These are phyloP conservation scores for Jaltomata sinuosa DNA, from an alignment of 257 asterid genomes.

Conservation along the genomic window DNA sequence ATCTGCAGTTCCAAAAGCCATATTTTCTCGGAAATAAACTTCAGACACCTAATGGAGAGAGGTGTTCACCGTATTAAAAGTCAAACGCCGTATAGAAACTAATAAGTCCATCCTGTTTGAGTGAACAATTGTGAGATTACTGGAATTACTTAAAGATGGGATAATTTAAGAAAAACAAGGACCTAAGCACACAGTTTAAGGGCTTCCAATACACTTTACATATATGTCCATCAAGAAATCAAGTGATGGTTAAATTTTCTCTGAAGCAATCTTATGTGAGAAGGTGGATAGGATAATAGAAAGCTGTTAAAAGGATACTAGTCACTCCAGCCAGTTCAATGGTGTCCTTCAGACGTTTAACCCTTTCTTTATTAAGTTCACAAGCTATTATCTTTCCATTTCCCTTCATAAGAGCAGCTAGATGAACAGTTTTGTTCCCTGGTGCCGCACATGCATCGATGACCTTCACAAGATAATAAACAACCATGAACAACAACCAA, in stretches of 20 bases:
- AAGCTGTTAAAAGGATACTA: constrained; percentile 54
- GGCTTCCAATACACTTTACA: background rate
- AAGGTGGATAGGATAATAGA: background rate
- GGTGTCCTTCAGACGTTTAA: constrained; percentile 44
- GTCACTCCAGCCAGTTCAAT: constrained; percentile 68
- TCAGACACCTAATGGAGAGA: background rate
- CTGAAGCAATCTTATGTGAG: background rate
- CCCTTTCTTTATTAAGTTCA: constrained; percentile 77
- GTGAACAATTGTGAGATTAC: background rate
- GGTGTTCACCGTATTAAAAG: background rate
- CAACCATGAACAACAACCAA: background rate
- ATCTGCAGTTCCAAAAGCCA: background rate
- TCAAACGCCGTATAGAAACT: background rate
- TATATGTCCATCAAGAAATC: background rate
- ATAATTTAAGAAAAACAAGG: background rate
- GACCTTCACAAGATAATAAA: constrained; percentile 47
- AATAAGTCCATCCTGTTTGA: background rate
- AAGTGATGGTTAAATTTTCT: background rate
- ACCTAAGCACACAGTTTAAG: background rate
- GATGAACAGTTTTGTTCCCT: constrained; percentile 92
- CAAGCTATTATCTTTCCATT: constrained; percentile 77
- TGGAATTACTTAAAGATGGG: background rate
- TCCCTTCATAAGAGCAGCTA: constrained; percentile 88
- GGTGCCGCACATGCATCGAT: constrained; percentile 97
- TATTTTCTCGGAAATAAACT: background rate